phyloP scores from a whole-genome alignment of 148 eudicot species.

The Rhododendron henanense region DNA sequence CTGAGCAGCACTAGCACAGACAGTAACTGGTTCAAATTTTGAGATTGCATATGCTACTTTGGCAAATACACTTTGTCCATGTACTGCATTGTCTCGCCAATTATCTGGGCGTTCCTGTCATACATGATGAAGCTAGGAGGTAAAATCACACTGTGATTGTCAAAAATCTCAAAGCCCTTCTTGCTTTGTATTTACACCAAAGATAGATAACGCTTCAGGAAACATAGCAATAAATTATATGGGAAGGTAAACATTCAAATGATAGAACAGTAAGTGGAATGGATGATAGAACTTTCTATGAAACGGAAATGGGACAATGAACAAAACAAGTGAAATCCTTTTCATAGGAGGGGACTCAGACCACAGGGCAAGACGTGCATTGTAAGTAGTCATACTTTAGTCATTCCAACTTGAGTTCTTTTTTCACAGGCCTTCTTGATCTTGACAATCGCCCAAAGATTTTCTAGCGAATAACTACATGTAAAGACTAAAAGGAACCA shows the following conservation, averaged over 20 bases:
- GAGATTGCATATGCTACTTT: conserved; percentile 83
- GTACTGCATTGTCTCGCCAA: conserved; percentile 73
- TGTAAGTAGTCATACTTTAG: background rate
- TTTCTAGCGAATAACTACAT: background rate
- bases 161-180: background rate
- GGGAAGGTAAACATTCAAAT: background rate
- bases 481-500: background rate
- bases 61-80: conserved; percentile 59
- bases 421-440: background rate
- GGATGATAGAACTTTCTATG: background rate
- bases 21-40: conserved; percentile 81
- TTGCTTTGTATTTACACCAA: background rate
- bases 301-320: background rate
- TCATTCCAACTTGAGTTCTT: background rate
- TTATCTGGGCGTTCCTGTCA: conserved; percentile 86
- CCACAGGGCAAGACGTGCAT: background rate
- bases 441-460: background rate
- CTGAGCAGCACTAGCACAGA: conserved; percentile 83
- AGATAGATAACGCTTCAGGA: background rate
- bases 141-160: background rate
- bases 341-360: background rate
- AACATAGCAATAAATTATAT: background rate
- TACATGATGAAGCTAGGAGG: background rate
- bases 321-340: background rate
- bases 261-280: background rate